Evolutionary conservation across 441 rosid species (phyloP), one percentile per base, ranked within the genome.

Genomic region (Geranium incanum): DNA sequence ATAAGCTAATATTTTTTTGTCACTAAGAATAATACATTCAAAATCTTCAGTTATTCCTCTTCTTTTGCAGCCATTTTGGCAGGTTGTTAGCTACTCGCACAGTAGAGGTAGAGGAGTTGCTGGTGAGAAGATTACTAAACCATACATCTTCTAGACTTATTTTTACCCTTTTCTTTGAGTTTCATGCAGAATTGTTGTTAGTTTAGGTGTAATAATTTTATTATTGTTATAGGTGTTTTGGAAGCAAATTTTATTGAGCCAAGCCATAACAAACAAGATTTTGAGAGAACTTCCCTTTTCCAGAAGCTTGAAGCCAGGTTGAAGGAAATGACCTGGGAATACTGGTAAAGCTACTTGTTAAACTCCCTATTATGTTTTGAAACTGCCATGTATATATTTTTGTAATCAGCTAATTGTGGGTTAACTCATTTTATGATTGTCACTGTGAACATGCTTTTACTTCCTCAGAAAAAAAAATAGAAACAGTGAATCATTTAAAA

Each of bases 241-340:
- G 97, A 91, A 85, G 97, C 99, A 81, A 88, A 95, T 81, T 89
- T 91, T 81, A 74, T 95, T 38, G 88, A 95, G 85, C 99, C 99
- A 65, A 86, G 92, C 75, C 99, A 95, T 82, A 88, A 87, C 86
- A 95, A 95, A 81, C 98, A 95, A 78, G 99, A 92, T 74, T 91
- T 95, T 78, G 98, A 95, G 85, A 95, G 92, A 81, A 95, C 98
- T 77, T 77, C 93, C 72, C 92, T 95, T 74, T 89, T 95, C 77
- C 98, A 95, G 81, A 92, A 88, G 80, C 96, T 95, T 82, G 99
- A 95, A 88, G 64, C 21, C 80, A 97, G 98, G 45, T 80, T 95
- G 78, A 95, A 91, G 83, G 93, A 92, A 72, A 92, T 95, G 99
- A 88, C 93, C 9, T 76, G 69, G 77, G 99, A 92, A 77, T 95